Evolutionary conservation across 2,329 filamentous ascomycete genomes (phyloP), one percentile per base, ranked within the genome.

Genomic region (Pyrenochaeta sp.): DNA sequence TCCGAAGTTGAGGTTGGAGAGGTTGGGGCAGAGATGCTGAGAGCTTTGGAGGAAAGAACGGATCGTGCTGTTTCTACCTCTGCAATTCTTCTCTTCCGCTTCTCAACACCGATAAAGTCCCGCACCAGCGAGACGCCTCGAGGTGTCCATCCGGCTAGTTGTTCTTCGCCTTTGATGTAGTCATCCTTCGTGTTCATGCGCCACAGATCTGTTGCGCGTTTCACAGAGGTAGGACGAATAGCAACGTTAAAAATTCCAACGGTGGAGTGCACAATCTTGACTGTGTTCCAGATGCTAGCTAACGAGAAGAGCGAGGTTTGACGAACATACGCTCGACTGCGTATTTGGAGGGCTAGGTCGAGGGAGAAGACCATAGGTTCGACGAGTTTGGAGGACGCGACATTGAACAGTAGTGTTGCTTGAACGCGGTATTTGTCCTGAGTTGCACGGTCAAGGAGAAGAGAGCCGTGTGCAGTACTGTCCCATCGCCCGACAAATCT

Each of bases 131-230:
- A 96, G 2, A 98, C 90, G 31, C 95, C 92, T 36, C 95, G 86
- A 1, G 95, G 94, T 7, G 88, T 87, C 95, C 95, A 99, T 51
- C 87, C 87, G 2, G 83, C 87, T 33, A 99, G 81, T 43, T 88
- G 84, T 75, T 99, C 95, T 76, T 99, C 93, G 49, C 95, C 95
- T 75, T 97, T 97, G 66, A 99, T 91, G 71, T 97, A 98, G 73
- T 96, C 92, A 67, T 96, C 90, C 54, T 91, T 89, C 14, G 93
- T 98, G 74, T 92, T 96, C 87, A 98, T 92, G 49, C 95, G 87
- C 95, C 95, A 99, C 11, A 99, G 82, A 72, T 99, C 95, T 2
- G 92, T 92, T 0, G 92, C 91, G 41, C 91, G 86, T 77, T 97
- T 97, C 45, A 96, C 92, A 2, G 92, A 92, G 7, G 91, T 88